Conservation (phyloP, 225 moss, liverwort and hornwort genomes). For the Pseudisothecium myosuroides region DNA sequence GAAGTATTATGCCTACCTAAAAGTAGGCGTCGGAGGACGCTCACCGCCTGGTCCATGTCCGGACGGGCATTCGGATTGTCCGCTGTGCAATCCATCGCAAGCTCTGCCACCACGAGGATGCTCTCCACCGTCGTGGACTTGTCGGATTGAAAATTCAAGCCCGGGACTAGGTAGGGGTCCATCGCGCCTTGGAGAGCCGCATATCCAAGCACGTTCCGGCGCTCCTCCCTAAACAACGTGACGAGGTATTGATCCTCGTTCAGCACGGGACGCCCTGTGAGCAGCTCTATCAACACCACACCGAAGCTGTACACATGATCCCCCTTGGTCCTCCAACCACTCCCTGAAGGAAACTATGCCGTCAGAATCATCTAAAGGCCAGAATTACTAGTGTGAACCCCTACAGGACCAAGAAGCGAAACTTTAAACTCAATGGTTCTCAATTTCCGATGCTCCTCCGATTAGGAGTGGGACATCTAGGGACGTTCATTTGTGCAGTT, state of each 20-base stretch:
- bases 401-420: not conserved
- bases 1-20: too few relatives aligned
- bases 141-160: not conserved
- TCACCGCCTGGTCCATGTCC: too few relatives aligned
- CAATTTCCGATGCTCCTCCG: not conserved
- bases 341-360: not conserved
- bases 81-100: too few relatives aligned
- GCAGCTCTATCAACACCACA: slow-evolving; percentile 27
- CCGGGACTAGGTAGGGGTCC: not conserved
- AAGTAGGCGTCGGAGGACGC: too few relatives aligned
- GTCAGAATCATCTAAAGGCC: not conserved
- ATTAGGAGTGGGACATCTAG: too few relatives aligned
- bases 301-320: slow-evolving; percentile 36
- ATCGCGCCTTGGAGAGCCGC: too few relatives aligned
- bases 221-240: not conserved
- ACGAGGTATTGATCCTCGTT: slow-evolving; percentile 1
- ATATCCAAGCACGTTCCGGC: not conserved
- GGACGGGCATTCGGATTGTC: too few relatives aligned
- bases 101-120: too few relatives aligned
- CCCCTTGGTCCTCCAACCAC: slow-evolving; percentile 12
- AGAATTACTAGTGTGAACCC: not conserved
- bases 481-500: not conserved
- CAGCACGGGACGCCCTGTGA: slow-evolving; percentile 14
- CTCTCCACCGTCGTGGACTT: too few relatives aligned
- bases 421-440: not conserved